Percentiles rank a stretch among this genome's conserved stretches.
Conservation (phyloP, 2,329 filamentous ascomycete genomes). For the Pezicula neosporulosa region DNA sequence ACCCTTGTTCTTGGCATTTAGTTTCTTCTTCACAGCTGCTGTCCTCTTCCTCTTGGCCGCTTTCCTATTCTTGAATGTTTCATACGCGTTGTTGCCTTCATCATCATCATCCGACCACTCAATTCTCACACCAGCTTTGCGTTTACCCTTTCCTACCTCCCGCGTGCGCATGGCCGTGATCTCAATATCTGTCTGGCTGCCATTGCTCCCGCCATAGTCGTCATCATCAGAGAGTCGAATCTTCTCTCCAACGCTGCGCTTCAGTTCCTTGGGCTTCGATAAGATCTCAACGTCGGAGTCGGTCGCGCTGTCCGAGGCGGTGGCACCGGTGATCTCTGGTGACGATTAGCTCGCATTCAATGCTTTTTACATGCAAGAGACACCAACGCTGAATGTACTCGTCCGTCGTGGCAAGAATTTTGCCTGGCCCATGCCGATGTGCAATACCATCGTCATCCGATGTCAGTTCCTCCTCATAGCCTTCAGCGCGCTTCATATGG, state of each 20-base stretch:
- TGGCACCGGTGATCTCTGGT: conserved; percentile 18
- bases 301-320: conserved; percentile 8
- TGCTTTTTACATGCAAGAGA: background rate
- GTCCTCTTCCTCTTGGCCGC: conserved; percentile 48
- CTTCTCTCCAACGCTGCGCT: background rate
- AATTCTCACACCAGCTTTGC: conserved; percentile 33
- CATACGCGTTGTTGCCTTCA: conserved; percentile 43
- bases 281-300: conserved; percentile 18
- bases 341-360: conserved; percentile 3
- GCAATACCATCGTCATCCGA: conserved; percentile 14
- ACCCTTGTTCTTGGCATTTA: conserved; percentile 42
- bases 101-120: conserved; percentile 55
- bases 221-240: background rate
- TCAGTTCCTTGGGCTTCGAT: conserved; percentile 1
- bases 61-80: conserved; percentile 60
- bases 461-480: conserved; percentile 10
- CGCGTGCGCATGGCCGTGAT: conserved; percentile 6
- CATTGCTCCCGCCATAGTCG: background rate
- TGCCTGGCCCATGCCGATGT: background rate
- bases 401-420: conserved; percentile 11
- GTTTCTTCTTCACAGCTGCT: conserved; percentile 41
- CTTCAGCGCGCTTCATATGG: conserved; percentile 9
- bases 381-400: conserved; percentile 22
- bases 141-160: conserved; percentile 16
- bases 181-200: conserved; percentile 5